phyloP scores from a whole-genome alignment of 345 rosid genomes.

The Salix suchowensis region DNA sequence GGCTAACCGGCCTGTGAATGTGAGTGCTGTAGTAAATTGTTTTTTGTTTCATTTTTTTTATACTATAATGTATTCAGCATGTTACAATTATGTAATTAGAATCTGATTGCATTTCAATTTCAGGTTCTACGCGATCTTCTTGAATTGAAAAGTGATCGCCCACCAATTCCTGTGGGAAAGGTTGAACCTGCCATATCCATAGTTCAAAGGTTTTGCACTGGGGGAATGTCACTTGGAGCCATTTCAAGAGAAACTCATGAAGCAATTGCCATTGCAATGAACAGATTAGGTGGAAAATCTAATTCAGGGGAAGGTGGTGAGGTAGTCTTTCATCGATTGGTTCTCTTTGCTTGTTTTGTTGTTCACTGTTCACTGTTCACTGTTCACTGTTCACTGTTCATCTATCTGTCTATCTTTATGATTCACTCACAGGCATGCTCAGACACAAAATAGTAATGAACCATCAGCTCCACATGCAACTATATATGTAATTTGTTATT shows the following conservation, averaged over 20 bases:
- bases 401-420: neutral
- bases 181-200: slow-evolving; percentile 88
- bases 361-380: slow-evolving; percentile 1
- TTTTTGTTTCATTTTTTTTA: slow-evolving; percentile 2
- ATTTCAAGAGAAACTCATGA: slow-evolving; percentile 99
- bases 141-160: slow-evolving; percentile 87
- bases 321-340: slow-evolving; percentile 36
- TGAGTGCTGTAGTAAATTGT: slow-evolving; percentile 30
- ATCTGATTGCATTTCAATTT: slow-evolving; percentile 13
- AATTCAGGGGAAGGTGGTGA: slow-evolving; percentile 99
- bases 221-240: slow-evolving; percentile 99
- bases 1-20: slow-evolving; percentile 92
- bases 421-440: neutral
- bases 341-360: neutral
- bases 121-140: slow-evolving; percentile 97
- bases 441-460: neutral
- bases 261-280: slow-evolving; percentile 98
- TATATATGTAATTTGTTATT: neutral
- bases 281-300: slow-evolving; percentile 90
- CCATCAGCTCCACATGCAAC: neutral
- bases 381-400: slow-evolving; percentile 3
- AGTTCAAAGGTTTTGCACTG: slow-evolving; percentile 92
- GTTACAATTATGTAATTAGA: slow-evolving; percentile 7
- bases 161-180: slow-evolving; percentile 87
- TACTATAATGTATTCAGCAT: neutral